Evolutionary conservation across 352 stramenopile species (phyloP).

Genomic region (Pythium grandisporangium): DNA sequence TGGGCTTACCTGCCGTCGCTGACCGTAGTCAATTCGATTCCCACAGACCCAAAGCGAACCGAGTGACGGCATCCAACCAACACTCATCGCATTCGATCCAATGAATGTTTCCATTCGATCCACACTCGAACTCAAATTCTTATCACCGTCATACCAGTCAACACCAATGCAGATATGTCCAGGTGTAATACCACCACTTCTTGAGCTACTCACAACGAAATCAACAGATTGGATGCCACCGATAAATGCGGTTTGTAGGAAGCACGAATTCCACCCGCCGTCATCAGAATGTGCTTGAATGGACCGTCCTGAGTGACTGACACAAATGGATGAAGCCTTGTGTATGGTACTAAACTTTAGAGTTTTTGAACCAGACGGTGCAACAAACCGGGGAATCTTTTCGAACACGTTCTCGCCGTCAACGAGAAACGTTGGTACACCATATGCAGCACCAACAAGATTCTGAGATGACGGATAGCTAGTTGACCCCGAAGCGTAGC

Average conservation of each 20-base stretch:
- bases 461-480: conserved; percentile 84
- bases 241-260: conserved; percentile 48
- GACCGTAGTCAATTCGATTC: conserved; percentile 36
- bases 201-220: conserved; percentile 69
- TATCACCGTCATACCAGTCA: conserved; percentile 27
- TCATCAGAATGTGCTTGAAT: conserved; percentile 23
- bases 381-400: conserved; percentile 49
- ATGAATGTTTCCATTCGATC: neutral
- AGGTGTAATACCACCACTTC: conserved; percentile 43
- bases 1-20: conserved; percentile 22
- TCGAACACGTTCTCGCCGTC: conserved; percentile 64
- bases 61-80: conserved; percentile 83
- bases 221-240: conserved; percentile 68
- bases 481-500: conserved; percentile 75
- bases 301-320: conserved; percentile 71
- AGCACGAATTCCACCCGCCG: conserved; percentile 52
- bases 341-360: conserved; percentile 60
- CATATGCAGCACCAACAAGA: conserved; percentile 73
- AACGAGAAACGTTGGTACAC: conserved; percentile 78
- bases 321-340: conserved; percentile 42
- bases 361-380: conserved; percentile 36
- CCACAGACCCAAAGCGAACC: conserved; percentile 67
- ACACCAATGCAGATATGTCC: conserved; percentile 73
- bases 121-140: neutral
- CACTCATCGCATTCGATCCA: conserved; percentile 17